Conservation (phyloP, 805 yeast genomes). For the Sugiyamaella boreocaroliniensis region DNA sequence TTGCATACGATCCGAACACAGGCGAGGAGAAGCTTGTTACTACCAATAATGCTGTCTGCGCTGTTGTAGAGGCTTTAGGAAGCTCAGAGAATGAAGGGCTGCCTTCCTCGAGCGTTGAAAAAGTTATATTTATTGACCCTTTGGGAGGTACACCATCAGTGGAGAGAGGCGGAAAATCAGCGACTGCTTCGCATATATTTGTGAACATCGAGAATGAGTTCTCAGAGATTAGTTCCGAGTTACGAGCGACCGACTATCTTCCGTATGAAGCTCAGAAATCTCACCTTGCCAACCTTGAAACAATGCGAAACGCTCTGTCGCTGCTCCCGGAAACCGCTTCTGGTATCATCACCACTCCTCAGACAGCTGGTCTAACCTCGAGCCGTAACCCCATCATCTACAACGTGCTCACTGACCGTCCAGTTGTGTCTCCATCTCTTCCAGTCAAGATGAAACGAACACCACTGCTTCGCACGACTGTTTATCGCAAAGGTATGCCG, state of each 20-base stretch:
- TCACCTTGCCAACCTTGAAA: constrained; percentile 61
- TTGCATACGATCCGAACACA: constrained; percentile 52
- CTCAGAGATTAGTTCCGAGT: constrained; percentile 55
- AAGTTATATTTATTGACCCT: constrained; percentile 69
- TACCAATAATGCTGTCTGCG: constrained; percentile 38
- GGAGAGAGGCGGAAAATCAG: constrained; percentile 52
- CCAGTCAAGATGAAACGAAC: constrained; percentile 59
- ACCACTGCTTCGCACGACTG: constrained; percentile 66
- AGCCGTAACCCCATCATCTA: constrained; percentile 80
- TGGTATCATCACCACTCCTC: constrained; percentile 82
- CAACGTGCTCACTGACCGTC: constrained; percentile 85
- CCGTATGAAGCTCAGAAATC: constrained; percentile 22
- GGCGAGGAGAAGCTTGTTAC: constrained; percentile 35
- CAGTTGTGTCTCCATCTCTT: constrained; percentile 82
- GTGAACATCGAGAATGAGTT: constrained; percentile 81
- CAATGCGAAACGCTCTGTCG: constrained; percentile 53
- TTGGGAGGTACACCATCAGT: constrained; percentile 87
- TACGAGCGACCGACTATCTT: constrained; percentile 25
- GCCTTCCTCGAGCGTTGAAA: constrained; percentile 53
- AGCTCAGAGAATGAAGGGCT: not conserved
- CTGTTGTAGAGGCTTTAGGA: constrained; percentile 34
- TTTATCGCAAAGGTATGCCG: constrained; percentile 68
- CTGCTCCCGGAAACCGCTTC: constrained; percentile 53
- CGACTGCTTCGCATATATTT: constrained; percentile 70
- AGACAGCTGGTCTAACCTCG: constrained; percentile 49